Percentiles rank a stretch among this genome's conserved stretches.
Evolutionary conservation across 2,329 filamentous ascomycete genomes (phyloP).

Genomic region (Calonectria honghensis): DNA sequence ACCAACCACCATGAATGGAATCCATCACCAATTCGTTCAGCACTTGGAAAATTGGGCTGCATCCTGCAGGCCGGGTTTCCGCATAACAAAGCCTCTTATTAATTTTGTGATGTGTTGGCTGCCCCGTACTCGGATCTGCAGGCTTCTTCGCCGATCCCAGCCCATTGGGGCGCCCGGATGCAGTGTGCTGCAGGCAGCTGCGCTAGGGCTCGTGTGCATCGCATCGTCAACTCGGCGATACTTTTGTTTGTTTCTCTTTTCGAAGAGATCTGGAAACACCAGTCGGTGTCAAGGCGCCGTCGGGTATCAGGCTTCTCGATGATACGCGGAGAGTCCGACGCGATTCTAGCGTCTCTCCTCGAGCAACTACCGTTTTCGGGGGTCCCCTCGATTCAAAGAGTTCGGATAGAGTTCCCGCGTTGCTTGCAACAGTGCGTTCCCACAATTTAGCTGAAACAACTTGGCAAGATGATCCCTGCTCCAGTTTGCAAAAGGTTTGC

Average conservation of each 20-base stretch:
- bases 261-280: constrained; percentile 10
- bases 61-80: background rate
- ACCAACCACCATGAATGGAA: background rate
- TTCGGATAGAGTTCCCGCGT: background rate
- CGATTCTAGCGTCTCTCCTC: background rate
- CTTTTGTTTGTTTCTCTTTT: background rate
- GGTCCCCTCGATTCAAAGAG: background rate
- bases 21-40: background rate
- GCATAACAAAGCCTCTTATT: constrained; percentile 6
- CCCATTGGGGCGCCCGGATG: background rate
- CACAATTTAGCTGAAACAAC: constrained; percentile 19
- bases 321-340: constrained; percentile 10
- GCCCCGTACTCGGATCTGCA: constrained; percentile 8
- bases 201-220: background rate
- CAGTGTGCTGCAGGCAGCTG: background rate
- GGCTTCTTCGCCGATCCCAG: constrained; percentile 1
- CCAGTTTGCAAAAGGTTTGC: constrained; percentile 1
- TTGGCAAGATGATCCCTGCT: constrained; percentile 12
- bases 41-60: background rate
- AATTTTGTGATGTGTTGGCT: background rate
- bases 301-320: background rate
- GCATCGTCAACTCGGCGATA: background rate
- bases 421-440: constrained; percentile 11
- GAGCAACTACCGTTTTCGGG: constrained; percentile 9
- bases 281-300: constrained; percentile 4